Evolutionary conservation across 2,329 filamentous ascomycete genomes (phyloP).

Genomic region (Ciborinia camelliae): DNA sequence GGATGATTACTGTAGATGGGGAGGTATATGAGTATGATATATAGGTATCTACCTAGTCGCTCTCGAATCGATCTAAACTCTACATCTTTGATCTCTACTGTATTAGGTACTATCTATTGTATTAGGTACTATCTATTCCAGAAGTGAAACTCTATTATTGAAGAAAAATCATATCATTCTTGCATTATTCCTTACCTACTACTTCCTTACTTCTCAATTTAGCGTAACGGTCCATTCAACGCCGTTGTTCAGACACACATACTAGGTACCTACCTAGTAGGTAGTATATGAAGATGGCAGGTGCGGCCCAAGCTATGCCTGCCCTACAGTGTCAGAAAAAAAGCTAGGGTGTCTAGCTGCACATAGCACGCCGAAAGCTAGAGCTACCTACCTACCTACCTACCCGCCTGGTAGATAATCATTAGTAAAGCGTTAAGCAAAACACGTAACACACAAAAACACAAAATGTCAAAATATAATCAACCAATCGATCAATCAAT

Average conservation of each 20-base stretch:
- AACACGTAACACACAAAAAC: too few relatives aligned
- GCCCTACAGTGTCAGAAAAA: neutral
- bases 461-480: too few relatives aligned
- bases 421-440: too few relatives aligned
- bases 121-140: too few relatives aligned
- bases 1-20: too few relatives aligned
- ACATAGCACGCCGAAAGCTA: neutral
- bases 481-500: too few relatives aligned
- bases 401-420: too few relatives aligned
- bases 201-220: neutral
- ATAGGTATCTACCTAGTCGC: too few relatives aligned
- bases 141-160: neutral
- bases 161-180: neutral
- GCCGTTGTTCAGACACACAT: neutral
- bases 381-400: too few relatives aligned
- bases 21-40: too few relatives aligned
- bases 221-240: conserved; percentile 5
- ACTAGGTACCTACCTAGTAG: neutral
- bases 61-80: neutral
- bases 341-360: neutral
- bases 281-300: neutral
- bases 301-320: neutral
- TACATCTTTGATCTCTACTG: neutral
- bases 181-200: neutral
- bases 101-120: too few relatives aligned